These are phyloP conservation scores for Chrysosporium queenslandicum DNA, from an alignment of 2,329 filamentous ascomycete genomes.

Conservation along the genomic window DNA sequence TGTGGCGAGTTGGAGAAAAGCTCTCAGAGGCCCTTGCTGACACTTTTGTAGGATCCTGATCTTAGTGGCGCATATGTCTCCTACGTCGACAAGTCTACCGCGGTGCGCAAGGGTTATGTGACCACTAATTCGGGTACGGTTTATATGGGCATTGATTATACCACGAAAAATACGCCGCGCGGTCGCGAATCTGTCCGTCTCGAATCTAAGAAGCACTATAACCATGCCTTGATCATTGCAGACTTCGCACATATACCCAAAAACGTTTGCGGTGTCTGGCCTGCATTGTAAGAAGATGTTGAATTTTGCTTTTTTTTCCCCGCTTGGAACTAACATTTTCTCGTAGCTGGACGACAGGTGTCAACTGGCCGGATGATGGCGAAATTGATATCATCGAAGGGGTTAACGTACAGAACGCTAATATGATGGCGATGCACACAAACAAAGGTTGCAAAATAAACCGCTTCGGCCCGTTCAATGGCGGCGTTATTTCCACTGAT, in stretches of 20 bases:
- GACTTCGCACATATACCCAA: slow-evolving; percentile 42
- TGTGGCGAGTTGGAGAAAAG: not conserved
- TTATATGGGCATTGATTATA: slow-evolving; percentile 39
- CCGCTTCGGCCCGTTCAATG: slow-evolving; percentile 37
- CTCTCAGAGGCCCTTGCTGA: not conserved
- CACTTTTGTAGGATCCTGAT: not conserved
- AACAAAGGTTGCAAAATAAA: slow-evolving; percentile 34
- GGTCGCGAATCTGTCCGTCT: slow-evolving; percentile 38
- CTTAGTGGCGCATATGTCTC: not conserved
- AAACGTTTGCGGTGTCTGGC: slow-evolving; percentile 42
- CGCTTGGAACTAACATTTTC: not conserved
- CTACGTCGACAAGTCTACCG: slow-evolving; percentile 3
- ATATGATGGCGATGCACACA: slow-evolving; percentile 43
- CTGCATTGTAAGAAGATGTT: slow-evolving; percentile 29
- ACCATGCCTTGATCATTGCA: slow-evolving; percentile 38
- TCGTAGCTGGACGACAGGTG: slow-evolving; percentile 31
- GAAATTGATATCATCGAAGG: slow-evolving; percentile 46
- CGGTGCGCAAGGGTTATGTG: not conserved
- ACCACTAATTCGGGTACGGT: slow-evolving; percentile 19
- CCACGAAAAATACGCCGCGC: slow-evolving; percentile 24
- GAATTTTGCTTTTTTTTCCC: not conserved
- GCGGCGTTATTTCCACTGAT: slow-evolving; percentile 39
- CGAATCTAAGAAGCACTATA: slow-evolving; percentile 35
- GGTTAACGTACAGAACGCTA: slow-evolving; percentile 37
- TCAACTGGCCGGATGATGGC: slow-evolving; percentile 34